Base-by-base conservation (phyloP, 2,329 filamentous ascomycete species). In the Cladosporium austrohemisphaericum region DNA sequence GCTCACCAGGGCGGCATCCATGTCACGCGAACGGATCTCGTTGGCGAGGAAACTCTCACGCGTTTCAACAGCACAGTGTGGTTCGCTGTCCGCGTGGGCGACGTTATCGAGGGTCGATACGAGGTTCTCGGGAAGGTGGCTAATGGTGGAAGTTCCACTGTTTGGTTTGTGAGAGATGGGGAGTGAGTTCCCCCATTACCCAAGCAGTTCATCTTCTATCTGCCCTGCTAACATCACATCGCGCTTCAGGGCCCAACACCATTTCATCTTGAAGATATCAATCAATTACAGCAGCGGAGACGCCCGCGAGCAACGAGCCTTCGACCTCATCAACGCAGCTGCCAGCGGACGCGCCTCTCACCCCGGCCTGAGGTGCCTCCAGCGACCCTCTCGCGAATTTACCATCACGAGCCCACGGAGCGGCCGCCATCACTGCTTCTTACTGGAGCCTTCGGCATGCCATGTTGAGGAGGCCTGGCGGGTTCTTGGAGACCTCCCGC, bases 71-170 rank as follows among this genome's bases (percentile, higher is more conserved):
- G 44, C 44, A 37, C 25, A 26, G 4, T 47, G 7, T 47, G 44
- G 44, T 47, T 37, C 19, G 44, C 44, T 11, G 44, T 38, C 10
- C 33, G 33, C 8, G 33, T 47, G 5, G 44, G 44, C 18, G 44
- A 47, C 25, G 32, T 47, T 19, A 32, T 47, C 33, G 26, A 29
- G 23, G 33, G 31, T 8, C 44, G 32, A 10, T 47, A 47, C 44
- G 38, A 37, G 33, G 33, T 38, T n/a, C 44, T 47, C n/a, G 44
- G 44, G 18, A 47, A 47, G 35, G 33, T 47, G 33, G 44, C 44
- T 3, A 37, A 47, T 28, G 44, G 44, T 29, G 44, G 44, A 4
- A 47, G 44, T 25, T 47, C 44, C 13, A 47, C 44, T 4, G 38
- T 47, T 26, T 47, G 44, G 44, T 37, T 47, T n/a, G 32, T 37